Conservation (phyloP, 2,329 filamentous ascomycete species). For the Zymoseptoria brevis region DNA sequence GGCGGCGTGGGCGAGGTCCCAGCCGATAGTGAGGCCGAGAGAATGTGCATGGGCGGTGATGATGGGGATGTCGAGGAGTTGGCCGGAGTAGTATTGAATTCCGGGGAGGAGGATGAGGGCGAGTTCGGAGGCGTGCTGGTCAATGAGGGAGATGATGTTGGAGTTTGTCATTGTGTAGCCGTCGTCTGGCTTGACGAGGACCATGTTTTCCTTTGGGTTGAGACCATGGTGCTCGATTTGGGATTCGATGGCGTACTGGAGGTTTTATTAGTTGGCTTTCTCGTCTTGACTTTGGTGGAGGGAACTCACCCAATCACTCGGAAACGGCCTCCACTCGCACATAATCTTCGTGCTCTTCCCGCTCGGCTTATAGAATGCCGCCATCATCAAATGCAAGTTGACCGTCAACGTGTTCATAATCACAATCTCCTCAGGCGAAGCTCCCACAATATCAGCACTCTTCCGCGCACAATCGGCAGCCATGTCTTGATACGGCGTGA, state of each 20-base stretch:
- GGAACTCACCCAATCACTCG: constrained; percentile 64
- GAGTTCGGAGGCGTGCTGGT: constrained; percentile 62
- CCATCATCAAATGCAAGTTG: constrained; percentile 77
- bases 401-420: constrained; percentile 80
- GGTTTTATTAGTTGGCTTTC: not conserved
- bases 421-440: constrained; percentile 63
- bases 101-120: constrained; percentile 75
- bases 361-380: constrained; percentile 70
- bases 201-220: constrained; percentile 59
- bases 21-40: constrained; percentile 65
- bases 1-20: constrained; percentile 81
- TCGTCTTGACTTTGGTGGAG: not conserved
- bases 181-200: constrained; percentile 59
- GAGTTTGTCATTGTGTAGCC: constrained; percentile 59
- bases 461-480: constrained; percentile 64
- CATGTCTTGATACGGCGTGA: constrained; percentile 68
- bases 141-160: constrained; percentile 63
- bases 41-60: constrained; percentile 72
- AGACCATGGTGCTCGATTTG: constrained; percentile 66
- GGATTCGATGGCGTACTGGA: constrained; percentile 72
- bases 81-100: constrained; percentile 86
- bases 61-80: constrained; percentile 70
- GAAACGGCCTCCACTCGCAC: constrained; percentile 80
- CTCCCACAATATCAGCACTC: constrained; percentile 67
- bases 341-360: constrained; percentile 66